Evolutionary conservation across 306 rosid species (phyloP), one percentile per base, ranked within the genome.

Genomic region (Elaeagnus macrophylla): DNA sequence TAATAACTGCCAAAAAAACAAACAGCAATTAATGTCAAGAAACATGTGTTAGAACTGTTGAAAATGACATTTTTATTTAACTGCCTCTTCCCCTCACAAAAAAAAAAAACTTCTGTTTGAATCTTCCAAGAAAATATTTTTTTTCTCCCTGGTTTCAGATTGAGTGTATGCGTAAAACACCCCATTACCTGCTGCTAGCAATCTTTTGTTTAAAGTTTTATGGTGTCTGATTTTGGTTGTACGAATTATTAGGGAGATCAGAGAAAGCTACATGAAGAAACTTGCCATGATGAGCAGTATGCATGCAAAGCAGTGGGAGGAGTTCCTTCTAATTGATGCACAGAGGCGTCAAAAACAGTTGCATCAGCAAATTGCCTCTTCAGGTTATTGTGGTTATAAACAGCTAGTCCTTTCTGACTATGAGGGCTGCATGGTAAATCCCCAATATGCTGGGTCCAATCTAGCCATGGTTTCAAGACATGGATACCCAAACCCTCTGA

Each of bases 271-370:
- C 87, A 66, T 77, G 83, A 82, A 70, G 80, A 83, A 84, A 75
- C 65, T 87, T 70, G 81, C 87, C 58, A 49, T 62, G 67, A 42
- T 87, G 85, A 87, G 89, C 75, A 75, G 65, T 6, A 62, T 70
- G 32, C 99, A 84, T 57, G 59, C 93, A 42, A 84, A 82, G 68
- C 89, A 80, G 58, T 87, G 96, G 96, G 95, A 84, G 14, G 86
- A 84, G 38, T 87, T 91, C 77, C 86, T 84, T 69, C 81, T 75
- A 76, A 67, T 80, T 82, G 95, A 84, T 67, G 68, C 75, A 45
- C 96, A 78, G 74, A 87, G 83, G 77, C 82, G 65, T 52, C 93
- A 84, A 75, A 95, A 74, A 67, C 94, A 81, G 74, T 62, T 83
- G 57, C 72, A 68, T 58, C 94, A 78, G 70, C 95, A 75, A 67